phyloP scores from a whole-genome alignment of 345 rosid genomes.

The Rhodamnia argentea region DNA sequence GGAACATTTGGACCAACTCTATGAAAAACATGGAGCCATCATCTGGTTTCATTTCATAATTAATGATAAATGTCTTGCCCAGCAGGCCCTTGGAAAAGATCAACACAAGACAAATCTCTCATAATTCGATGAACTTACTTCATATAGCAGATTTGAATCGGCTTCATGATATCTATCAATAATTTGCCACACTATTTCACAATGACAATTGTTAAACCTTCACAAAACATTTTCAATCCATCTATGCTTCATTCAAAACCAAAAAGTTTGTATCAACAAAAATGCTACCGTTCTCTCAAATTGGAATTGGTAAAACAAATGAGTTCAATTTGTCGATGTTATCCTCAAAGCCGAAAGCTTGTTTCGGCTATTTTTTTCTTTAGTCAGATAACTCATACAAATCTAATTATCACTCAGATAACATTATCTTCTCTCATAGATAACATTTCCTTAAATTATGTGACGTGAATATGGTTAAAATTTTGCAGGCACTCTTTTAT shows the following conservation, averaged over 20 bases:
- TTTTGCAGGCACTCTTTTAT: conserved; percentile 69
- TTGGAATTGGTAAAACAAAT: no score
- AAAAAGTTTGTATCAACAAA: no score
- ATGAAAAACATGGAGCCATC: neutral
- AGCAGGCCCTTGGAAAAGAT: neutral
- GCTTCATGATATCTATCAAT: neutral
- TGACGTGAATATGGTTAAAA: neutral
- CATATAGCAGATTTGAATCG: neutral
- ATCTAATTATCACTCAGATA: neutral
- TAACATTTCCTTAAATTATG: neutral
- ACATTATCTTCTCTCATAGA: neutral
- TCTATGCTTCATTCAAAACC: no score
- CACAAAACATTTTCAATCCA: neutral
- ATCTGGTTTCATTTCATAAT: neutral
- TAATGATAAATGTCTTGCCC: neutral
- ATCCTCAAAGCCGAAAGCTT: no score
- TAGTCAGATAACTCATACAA: no score
- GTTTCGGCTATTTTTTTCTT: no score
- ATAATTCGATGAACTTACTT: neutral
- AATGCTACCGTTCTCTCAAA: no score
- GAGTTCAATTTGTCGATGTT: no score
- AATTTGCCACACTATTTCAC: neutral
- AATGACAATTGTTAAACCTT: neutral
- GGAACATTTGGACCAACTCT: neutral
- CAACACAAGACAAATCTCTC: neutral